Evolutionary conservation across 352 stramenopile genomes (phyloP).

Genomic region (Saprolegnia diclina): DNA sequence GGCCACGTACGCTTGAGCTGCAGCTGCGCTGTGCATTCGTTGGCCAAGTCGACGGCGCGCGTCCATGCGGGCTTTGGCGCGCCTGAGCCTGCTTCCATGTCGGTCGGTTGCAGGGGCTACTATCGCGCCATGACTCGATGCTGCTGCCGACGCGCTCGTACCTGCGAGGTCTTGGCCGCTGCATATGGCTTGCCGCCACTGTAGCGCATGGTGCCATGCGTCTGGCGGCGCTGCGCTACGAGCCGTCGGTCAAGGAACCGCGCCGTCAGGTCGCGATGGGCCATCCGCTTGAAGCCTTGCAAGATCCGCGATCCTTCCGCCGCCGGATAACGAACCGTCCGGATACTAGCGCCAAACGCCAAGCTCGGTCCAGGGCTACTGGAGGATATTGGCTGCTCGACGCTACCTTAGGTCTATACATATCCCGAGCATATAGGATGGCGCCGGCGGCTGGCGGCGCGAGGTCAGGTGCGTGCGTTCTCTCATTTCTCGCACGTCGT

Average conservation of each 20-base stretch:
- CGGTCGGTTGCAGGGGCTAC: too few relatives aligned
- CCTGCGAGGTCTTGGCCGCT: background rate
- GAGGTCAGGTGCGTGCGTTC: too few relatives aligned
- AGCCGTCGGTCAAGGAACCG: background rate
- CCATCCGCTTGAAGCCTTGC: slow-evolving; percentile 1
- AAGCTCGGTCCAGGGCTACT: too few relatives aligned
- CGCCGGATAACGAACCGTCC: background rate
- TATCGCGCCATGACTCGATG: too few relatives aligned
- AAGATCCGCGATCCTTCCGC: background rate
- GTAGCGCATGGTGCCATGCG: background rate
- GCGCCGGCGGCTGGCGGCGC: too few relatives aligned
- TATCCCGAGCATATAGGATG: too few relatives aligned
- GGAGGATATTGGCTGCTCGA: too few relatives aligned
- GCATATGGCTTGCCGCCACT: slow-evolving; percentile 1
- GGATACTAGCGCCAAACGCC: background rate
- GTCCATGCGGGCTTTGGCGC: background rate
- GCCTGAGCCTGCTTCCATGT: too few relatives aligned
- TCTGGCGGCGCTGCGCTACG: slow-evolving; percentile 1
- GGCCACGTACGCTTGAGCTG: slow-evolving; percentile 54
- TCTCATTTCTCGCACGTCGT: too few relatives aligned
- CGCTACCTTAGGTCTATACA: too few relatives aligned
- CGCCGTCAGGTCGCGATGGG: slow-evolving; percentile 9
- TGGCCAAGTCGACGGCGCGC: slow-evolving; percentile 22
- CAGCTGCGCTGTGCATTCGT: slow-evolving; percentile 57
- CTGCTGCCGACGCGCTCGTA: too few relatives aligned